phyloP scores from a whole-genome alignment of 495 filamentous ascomycete species.

The Lophiotrema nucula region DNA sequence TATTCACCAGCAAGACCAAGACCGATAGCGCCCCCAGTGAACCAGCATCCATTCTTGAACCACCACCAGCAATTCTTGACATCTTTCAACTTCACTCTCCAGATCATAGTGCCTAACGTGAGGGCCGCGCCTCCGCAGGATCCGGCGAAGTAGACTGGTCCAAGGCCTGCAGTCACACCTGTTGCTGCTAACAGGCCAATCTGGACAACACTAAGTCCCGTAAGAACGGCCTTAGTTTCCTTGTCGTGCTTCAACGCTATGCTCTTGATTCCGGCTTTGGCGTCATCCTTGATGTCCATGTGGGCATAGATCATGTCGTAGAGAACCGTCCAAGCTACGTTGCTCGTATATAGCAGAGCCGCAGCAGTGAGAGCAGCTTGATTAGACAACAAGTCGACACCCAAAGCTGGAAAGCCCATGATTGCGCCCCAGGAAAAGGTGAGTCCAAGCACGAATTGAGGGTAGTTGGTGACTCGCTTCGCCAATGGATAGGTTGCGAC shows the following conservation, averaged over 20 bases:
- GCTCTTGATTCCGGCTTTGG: constrained; percentile 89
- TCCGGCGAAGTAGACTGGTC: constrained; percentile 80
- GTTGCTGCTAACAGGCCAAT: constrained; percentile 76
- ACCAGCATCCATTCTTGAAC: constrained; percentile 75
- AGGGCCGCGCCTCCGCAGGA: constrained; percentile 79
- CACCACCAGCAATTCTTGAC: constrained; percentile 94
- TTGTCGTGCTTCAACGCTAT: constrained; percentile 87
- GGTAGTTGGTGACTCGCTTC: constrained; percentile 92
- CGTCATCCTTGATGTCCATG: constrained; percentile 96
- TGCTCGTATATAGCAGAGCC: constrained; percentile 75
- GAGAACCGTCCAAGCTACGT: constrained; percentile 88
- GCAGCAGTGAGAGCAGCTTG: constrained; percentile 63
- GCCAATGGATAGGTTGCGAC: constrained; percentile 86
- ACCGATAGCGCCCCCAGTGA: constrained; percentile 67
- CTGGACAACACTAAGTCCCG: constrained; percentile 71
- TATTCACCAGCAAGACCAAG: constrained; percentile 66
- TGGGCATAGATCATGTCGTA: constrained; percentile 99
- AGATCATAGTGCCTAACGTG: constrained; percentile 83
- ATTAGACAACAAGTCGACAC: constrained; percentile 73
- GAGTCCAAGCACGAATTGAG: constrained; percentile 85
- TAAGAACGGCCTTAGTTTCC: constrained; percentile 82
- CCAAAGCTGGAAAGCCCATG: constrained; percentile 93
- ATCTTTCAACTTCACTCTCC: constrained; percentile 77
- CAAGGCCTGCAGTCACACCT: constrained; percentile 69
- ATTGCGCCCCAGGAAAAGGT: constrained; percentile 97